phyloP scores from a whole-genome alignment of 139 green algal species.

The Bryopsis sp. region DNA sequence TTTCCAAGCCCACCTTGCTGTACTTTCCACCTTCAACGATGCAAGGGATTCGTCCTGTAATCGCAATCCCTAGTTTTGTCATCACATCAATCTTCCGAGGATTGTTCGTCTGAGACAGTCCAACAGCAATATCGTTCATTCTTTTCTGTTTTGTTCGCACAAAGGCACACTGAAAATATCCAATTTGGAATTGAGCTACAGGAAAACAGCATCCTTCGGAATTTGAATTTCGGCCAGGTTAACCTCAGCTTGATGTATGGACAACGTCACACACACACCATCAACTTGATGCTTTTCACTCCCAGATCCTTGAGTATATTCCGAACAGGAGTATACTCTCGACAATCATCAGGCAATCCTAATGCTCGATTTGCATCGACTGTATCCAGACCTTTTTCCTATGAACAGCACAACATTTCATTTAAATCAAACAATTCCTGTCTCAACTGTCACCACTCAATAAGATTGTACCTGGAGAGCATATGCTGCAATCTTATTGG shows the following conservation, averaged over 20 bases:
- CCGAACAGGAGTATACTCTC: constrained; percentile 81
- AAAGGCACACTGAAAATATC: no score
- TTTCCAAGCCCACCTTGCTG: constrained; percentile 45
- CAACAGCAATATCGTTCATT: no score
- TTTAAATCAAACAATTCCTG: constrained; percentile 3
- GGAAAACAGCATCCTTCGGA: no score
- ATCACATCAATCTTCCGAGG: constrained; percentile 79
- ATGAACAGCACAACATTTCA: constrained; percentile 11
- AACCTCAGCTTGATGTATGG: background rate
- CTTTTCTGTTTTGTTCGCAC: background rate
- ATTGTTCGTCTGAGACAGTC: constrained; percentile 81
- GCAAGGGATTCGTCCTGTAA: constrained; percentile 74
- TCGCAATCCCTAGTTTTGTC: constrained; percentile 50
- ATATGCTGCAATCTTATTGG: constrained; percentile 97
- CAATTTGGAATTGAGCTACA: no score
- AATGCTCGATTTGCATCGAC: constrained; percentile 90
- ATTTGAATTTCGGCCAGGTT: no score
- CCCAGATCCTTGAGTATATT: constrained; percentile 81
- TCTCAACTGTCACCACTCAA: background rate
- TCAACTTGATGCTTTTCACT: constrained; percentile 67
- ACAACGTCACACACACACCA: constrained; percentile 36
- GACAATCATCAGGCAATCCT: constrained; percentile 83
- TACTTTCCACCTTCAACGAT: constrained; percentile 58
- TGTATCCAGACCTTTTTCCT: constrained; percentile 86
- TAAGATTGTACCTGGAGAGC: constrained; percentile 60